Conservation (phyloP, 139 green algal species). For the Chlorella sp. region DNA sequence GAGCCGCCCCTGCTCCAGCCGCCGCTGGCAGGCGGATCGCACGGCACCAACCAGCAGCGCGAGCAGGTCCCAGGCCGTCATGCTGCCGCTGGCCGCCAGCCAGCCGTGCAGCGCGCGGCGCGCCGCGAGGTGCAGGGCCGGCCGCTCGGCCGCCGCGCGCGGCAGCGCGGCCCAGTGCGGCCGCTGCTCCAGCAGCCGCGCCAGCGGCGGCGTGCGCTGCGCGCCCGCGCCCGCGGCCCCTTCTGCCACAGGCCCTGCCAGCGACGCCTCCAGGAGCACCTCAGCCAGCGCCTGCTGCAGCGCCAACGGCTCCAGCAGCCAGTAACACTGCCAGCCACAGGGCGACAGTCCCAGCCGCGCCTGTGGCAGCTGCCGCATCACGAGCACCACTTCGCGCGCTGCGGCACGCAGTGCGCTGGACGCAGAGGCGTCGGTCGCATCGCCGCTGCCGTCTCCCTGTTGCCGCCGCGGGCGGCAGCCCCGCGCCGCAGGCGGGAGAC, state of each 20-base stretch:
- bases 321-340: constrained; percentile 2
- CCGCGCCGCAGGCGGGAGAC: neutral
- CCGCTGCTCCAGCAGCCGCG: neutral
- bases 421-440: neutral
- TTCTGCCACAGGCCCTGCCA: neutral
- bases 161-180: neutral
- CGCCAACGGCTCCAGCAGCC: constrained; percentile 20
- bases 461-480: neutral
- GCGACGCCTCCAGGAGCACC: neutral
- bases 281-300: constrained; percentile 15
- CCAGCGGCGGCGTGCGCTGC: neutral
- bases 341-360: neutral
- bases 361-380: constrained; percentile 8
- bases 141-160: neutral
- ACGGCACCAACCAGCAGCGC: too few relatives aligned
- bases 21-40: too few relatives aligned
- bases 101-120: constrained; percentile 23
- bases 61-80: constrained; percentile 21
- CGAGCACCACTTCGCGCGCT: neutral
- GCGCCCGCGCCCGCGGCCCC: neutral
- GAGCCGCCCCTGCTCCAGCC: constrained; percentile 3
- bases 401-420: constrained; percentile 1
- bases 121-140: constrained; percentile 16
- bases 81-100: constrained; percentile 28
- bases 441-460: neutral